Base-by-base conservation (phyloP, 2,329 filamentous ascomycete genomes). In the Talaromyces sp. region DNA sequence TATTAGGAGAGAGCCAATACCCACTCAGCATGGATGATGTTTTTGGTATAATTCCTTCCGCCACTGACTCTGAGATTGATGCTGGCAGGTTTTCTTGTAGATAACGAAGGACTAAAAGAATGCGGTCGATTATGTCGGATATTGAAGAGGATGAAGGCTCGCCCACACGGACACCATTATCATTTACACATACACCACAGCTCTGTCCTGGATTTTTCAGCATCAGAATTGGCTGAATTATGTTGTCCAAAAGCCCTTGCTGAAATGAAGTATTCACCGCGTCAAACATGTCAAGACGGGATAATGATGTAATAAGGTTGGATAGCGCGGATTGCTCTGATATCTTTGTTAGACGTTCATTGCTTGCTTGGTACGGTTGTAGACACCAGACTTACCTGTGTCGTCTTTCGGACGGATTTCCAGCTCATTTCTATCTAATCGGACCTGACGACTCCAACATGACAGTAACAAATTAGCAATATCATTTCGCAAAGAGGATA, bases 1-100 rank as follows among this genome's bases (percentile, higher is more conserved):
- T 89, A 0, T 88, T 86, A 14, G 87, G 84, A 37, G 91, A 86
- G 8, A 99, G 84, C 89, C 92, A 96, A 4, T 85, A 82, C 4
- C 85, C 85, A 47, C 92, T 89, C 11, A 97, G 82, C 24, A 86
- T 86, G 6, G 86, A 83, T 9, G 89, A 84, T 10, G 97, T 77
- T 45, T 85, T 83, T 0, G 88, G 88, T 75, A 97, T 86, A 74
- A 97, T 86, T 9, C 86, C 84, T 13, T 84, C 81, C 0, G 90
- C 90, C 1, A 97, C 79, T 1, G 86, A 82, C 8, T 75, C 68
- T 8, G 79, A 74, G 13, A 88, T 75, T 2, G 77, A 74, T 27
- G 74, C 64, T 7, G 87, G 86, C 7, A 89, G 75, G 14, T 77
- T 76, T 5, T 78, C 76, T 57, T 78, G 78, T 14, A 89, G 70